These are phyloP conservation scores for Yueomyces sp. DNA, from an alignment of 1,139 yeast species.

Conservation along the genomic window DNA sequence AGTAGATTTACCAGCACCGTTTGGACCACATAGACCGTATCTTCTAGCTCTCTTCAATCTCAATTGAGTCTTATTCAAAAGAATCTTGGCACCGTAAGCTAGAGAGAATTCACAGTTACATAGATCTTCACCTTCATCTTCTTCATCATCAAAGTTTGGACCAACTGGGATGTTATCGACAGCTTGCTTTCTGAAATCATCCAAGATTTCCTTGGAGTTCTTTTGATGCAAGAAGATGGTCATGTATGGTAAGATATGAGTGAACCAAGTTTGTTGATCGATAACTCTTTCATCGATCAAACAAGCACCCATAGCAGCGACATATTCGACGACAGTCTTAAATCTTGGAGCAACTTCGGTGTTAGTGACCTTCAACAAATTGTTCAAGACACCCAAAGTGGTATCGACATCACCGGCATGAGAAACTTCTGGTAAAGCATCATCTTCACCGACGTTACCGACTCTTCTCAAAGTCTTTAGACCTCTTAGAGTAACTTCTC, in stretches of 20 bases:
- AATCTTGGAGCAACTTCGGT: slow-evolving; percentile 58
- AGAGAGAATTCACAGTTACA: slow-evolving; percentile 99
- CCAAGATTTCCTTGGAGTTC: slow-evolving; percentile 80
- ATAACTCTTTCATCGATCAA: slow-evolving; percentile 94
- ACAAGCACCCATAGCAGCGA: slow-evolving; percentile 95
- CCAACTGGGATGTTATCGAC: slow-evolving; percentile 95
- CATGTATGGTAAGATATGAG: slow-evolving; percentile 79
- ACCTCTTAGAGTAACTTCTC: no score
- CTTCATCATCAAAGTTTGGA: slow-evolving; percentile 93
- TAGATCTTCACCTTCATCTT: slow-evolving; percentile 98
- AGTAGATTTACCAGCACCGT: slow-evolving; percentile 98
- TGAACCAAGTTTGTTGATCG: slow-evolving; percentile 82
- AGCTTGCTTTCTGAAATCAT: slow-evolving; percentile 88
- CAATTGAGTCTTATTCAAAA: slow-evolving; percentile 96
- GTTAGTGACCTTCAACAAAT: slow-evolving; percentile 47
- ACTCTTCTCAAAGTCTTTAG: no score
- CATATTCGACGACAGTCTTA: slow-evolving; percentile 59
- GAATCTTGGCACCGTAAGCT: slow-evolving; percentile 99
- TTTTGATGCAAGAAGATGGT: slow-evolving; percentile 88
- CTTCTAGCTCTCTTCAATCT: slow-evolving; percentile 98
- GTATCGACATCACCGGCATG: slow-evolving; percentile 91
- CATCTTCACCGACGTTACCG: no score
- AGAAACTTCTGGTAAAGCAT: no score
- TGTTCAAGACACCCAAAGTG: slow-evolving; percentile 69
- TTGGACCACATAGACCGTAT: slow-evolving; percentile 97